These are phyloP conservation scores for Durotheca rogersii DNA, from an alignment of 495 filamentous ascomycete species.

Conservation along the genomic window DNA sequence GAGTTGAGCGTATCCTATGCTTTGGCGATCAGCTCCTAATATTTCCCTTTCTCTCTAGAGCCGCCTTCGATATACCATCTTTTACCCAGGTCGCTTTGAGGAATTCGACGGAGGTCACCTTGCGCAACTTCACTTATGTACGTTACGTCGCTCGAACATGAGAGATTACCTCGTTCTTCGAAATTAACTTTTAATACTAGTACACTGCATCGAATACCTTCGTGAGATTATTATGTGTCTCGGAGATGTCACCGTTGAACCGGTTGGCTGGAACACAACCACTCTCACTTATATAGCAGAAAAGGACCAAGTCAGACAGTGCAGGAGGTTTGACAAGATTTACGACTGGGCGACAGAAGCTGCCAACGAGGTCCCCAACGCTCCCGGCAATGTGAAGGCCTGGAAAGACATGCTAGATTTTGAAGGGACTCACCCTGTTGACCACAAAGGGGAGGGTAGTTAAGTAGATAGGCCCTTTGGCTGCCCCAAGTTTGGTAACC, in stretches of 20 bases:
- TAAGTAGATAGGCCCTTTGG: too few relatives aligned
- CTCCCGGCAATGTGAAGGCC: background rate
- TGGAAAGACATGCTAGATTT: background rate
- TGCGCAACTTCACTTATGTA: background rate
- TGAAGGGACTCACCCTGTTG: background rate
- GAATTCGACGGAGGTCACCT: background rate
- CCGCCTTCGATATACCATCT: background rate
- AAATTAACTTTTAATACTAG: background rate
- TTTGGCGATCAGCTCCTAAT: background rate
- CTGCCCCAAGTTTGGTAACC: too few relatives aligned
- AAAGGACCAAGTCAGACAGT: conserved; percentile 7
- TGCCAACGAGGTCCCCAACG: background rate
- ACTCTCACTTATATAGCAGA: conserved; percentile 11
- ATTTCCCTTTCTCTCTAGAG: conserved; percentile 8
- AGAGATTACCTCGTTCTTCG: background rate
- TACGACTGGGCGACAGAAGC: conserved; percentile 15
- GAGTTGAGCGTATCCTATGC: too few relatives aligned
- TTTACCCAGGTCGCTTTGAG: conserved; percentile 16
- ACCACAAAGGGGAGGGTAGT: too few relatives aligned
- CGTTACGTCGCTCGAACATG: background rate
- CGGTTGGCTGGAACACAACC: background rate
- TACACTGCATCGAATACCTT: conserved; percentile 39
- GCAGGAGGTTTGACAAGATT: conserved; percentile 26
- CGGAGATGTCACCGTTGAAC: conserved; percentile 31
- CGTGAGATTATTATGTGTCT: conserved; percentile 38